Evolutionary conservation across 192 early-diverging fungal genomes (phyloP).

Genomic region (Rhizoclosmatium globosum): DNA sequence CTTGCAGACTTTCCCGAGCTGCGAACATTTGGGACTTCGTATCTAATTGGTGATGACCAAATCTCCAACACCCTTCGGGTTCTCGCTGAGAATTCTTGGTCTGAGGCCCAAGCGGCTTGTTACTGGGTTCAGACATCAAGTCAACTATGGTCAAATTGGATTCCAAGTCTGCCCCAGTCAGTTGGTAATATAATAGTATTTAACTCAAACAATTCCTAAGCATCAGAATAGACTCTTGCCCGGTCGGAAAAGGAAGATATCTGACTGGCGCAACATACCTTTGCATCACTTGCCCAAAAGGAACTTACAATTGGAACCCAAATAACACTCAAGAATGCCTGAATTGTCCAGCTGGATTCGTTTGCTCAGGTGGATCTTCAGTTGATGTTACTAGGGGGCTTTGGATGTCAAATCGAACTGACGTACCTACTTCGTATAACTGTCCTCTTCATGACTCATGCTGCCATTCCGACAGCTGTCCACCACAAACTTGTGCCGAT

Average conservation of each 20-base stretch:
- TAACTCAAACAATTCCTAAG: neutral
- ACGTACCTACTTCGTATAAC: constrained; percentile 9
- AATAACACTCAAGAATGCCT: neutral
- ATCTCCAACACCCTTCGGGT: too few species aligned
- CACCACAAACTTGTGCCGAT: neutral
- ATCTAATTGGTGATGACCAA: too few species aligned
- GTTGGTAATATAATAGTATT: neutral
- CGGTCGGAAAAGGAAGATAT: constrained; percentile 16
- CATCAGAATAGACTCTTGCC: neutral
- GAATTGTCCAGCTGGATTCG: neutral
- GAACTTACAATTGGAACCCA: constrained; percentile 20
- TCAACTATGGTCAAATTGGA: neutral
- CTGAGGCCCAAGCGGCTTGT: too few species aligned
- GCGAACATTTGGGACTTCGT: too few species aligned
- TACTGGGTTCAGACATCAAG: too few species aligned
- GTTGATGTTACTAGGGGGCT: constrained; percentile 15
- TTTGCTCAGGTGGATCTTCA: constrained; percentile 20
- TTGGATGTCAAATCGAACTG: constrained; percentile 2
- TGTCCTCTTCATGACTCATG: constrained; percentile 22
- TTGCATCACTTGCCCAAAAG: constrained; percentile 10
- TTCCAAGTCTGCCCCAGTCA: too few species aligned
- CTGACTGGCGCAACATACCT: neutral
- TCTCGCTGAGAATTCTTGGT: neutral
- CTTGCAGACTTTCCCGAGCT: too few species aligned
- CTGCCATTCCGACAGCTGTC: constrained; percentile 6